A percentile compares a stretch with the other conserved stretches of the same genome.
Evolutionary conservation across 1,284 basidiomycete species (phyloP).

Genomic region (Somion occarium): DNA sequence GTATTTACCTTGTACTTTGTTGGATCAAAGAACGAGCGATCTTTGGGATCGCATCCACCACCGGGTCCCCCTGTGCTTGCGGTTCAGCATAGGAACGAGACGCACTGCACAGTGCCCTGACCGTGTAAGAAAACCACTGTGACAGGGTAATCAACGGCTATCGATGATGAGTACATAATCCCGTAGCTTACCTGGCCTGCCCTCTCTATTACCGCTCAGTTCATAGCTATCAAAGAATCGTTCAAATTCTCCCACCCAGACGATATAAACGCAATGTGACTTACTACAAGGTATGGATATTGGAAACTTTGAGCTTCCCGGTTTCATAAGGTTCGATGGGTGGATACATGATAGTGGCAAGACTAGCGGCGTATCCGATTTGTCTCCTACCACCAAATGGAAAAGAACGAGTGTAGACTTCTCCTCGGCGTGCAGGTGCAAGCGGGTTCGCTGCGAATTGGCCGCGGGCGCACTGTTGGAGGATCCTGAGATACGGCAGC

Average conservation of each 20-base stretch:
- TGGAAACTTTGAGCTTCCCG: constrained; percentile 68
- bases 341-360: constrained; percentile 22
- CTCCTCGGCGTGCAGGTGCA: background rate
- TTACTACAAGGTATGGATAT: constrained; percentile 76
- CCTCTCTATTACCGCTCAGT: constrained; percentile 71
- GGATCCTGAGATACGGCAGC: background rate
- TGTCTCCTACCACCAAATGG: no score
- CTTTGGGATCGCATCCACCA: constrained; percentile 58
- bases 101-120: constrained; percentile 17
- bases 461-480: background rate
- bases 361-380: no score
- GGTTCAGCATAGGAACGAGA: background rate
- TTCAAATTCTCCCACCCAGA: background rate
- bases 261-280: constrained; percentile 25
- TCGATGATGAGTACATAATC: background rate
- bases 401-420: background rate
- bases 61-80: constrained; percentile 62
- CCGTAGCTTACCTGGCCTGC: constrained; percentile 57
- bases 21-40: constrained; percentile 81
- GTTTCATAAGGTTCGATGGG: constrained; percentile 53
- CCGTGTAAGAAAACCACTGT: constrained; percentile 83
- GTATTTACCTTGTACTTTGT: constrained; percentile 81
- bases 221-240: constrained; percentile 55
- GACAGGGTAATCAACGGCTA: background rate
- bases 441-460: background rate